Evolutionary conservation across 1,139 yeast species (phyloP).

Genomic region (Nakaseomyces bracarensis): DNA sequence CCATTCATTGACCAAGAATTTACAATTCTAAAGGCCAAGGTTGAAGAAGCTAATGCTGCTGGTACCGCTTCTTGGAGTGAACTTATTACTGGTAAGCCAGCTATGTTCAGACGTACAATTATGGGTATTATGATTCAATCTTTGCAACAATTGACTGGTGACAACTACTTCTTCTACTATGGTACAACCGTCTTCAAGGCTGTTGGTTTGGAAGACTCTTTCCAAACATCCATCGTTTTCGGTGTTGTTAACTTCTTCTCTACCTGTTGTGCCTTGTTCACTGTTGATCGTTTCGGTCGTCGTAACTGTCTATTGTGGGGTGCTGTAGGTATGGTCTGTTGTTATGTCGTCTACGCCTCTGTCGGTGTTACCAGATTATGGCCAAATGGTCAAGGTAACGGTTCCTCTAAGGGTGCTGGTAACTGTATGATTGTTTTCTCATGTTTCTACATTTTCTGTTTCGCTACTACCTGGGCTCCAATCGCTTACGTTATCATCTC

Average conservation of each 20-base stretch:
- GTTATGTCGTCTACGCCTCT: conserved; percentile 56
- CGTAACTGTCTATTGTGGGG: conserved; percentile 56
- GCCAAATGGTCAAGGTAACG: conserved; percentile 44
- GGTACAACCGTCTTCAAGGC: conserved; percentile 69
- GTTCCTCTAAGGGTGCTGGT: conserved; percentile 48
- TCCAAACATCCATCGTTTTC: conserved; percentile 62
- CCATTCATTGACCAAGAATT: conserved; percentile 47
- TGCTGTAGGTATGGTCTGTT: conserved; percentile 51
- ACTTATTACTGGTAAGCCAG: conserved; percentile 30
- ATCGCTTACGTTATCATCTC: conserved; percentile 62
- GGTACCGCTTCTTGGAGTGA: conserved; percentile 35
- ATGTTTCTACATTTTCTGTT: conserved; percentile 67
- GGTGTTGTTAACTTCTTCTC: conserved; percentile 73
- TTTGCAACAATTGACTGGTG: conserved; percentile 70
- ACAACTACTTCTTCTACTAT: conserved; percentile 71
- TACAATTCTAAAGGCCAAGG: conserved; percentile 52
- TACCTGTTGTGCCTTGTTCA: conserved; percentile 56
- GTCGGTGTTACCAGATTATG: conserved; percentile 58
- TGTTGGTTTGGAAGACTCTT: conserved; percentile 63
- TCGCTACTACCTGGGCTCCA: conserved; percentile 82
- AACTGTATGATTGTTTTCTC: conserved; percentile 69
- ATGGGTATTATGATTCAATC: conserved; percentile 59
- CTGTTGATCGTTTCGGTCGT: conserved; percentile 62
- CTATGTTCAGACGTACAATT: conserved; percentile 50
- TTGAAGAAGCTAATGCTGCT: conserved; percentile 39